A percentile compares a stretch with the other conserved stretches of the same genome.
phyloP scores from a whole-genome alignment of 495 filamentous ascomycete species.

The Chlorociboria aeruginascens region DNA sequence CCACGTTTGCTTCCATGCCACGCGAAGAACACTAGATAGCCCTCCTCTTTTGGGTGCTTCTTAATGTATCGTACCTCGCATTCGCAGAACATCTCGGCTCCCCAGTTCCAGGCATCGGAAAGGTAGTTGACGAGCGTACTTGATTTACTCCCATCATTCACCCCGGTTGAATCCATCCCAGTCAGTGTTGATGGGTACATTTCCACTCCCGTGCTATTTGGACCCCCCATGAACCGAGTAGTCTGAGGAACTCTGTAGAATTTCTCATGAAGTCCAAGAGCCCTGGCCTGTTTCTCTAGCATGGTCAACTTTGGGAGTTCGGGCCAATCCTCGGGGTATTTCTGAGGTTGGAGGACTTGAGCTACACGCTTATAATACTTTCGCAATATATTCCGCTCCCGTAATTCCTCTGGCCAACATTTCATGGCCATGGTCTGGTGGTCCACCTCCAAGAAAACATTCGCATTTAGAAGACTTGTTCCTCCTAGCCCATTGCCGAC shows the following conservation, averaged over 20 bases:
- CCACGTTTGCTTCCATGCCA: slow-evolving; percentile 51
- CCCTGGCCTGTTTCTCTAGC: slow-evolving; percentile 42
- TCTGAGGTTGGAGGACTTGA: slow-evolving; percentile 43
- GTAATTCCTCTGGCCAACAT: slow-evolving; percentile 48
- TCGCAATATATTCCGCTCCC: slow-evolving; percentile 29
- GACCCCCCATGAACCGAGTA: slow-evolving; percentile 45
- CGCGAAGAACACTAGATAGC: slow-evolving; percentile 53
- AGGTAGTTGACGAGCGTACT: slow-evolving; percentile 54
- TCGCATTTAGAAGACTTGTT: slow-evolving; percentile 54
- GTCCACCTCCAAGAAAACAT: slow-evolving; percentile 53
- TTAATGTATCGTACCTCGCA: slow-evolving; percentile 57
- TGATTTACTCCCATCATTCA: slow-evolving; percentile 59
- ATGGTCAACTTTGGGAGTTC: slow-evolving; percentile 41
- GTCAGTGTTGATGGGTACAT: slow-evolving; percentile 48
- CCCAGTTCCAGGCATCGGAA: slow-evolving; percentile 66
- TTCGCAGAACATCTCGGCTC: slow-evolving; percentile 61
- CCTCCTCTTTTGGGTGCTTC: slow-evolving; percentile 32
- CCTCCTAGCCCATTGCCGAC: slow-evolving; percentile 56
- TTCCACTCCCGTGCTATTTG: slow-evolving; percentile 48
- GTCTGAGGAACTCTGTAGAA: slow-evolving; percentile 48
- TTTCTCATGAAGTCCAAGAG: slow-evolving; percentile 35
- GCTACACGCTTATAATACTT: slow-evolving; percentile 45
- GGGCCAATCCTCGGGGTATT: slow-evolving; percentile 45
- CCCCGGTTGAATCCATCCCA: slow-evolving; percentile 48
- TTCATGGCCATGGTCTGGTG: slow-evolving; percentile 37